These are phyloP conservation scores for Globisporangium emineosum DNA, from an alignment of 352 stramenopile genomes.

Conservation along the genomic window DNA sequence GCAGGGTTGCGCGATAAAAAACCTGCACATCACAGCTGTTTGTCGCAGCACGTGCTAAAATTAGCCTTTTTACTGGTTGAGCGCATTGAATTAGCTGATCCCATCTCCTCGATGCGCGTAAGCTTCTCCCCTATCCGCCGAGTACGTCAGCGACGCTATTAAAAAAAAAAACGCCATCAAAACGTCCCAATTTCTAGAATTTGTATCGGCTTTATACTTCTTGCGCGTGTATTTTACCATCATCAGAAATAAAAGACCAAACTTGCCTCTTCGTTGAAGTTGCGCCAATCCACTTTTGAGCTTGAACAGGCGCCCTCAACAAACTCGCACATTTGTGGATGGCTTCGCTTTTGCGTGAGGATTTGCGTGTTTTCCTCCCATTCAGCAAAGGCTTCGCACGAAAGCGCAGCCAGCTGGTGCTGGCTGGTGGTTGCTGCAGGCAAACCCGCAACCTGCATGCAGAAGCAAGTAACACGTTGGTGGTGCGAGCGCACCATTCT, in stretches of 20 bases:
- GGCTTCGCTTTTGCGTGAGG: background rate
- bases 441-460: no score
- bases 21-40: background rate
- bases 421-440: no score
- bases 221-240: background rate
- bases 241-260: background rate
- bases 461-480: no score
- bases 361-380: background rate
- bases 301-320: background rate
- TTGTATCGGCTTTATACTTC: constrained; percentile 1
- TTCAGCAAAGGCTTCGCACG: no score
- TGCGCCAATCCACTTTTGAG: background rate
- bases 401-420: no score
- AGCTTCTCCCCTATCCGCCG: background rate
- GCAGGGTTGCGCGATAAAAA: background rate
- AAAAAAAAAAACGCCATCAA: background rate
- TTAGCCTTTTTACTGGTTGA: background rate
- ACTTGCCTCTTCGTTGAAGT: background rate
- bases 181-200: background rate
- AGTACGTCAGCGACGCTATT: background rate
- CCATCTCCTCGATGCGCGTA: background rate
- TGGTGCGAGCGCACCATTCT: no score
- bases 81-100: background rate
- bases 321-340: background rate
- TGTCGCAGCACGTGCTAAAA: constrained; percentile 1